Conservation (phyloP, 2,329 filamentous ascomycete species). For the Cladosporium velox region DNA sequence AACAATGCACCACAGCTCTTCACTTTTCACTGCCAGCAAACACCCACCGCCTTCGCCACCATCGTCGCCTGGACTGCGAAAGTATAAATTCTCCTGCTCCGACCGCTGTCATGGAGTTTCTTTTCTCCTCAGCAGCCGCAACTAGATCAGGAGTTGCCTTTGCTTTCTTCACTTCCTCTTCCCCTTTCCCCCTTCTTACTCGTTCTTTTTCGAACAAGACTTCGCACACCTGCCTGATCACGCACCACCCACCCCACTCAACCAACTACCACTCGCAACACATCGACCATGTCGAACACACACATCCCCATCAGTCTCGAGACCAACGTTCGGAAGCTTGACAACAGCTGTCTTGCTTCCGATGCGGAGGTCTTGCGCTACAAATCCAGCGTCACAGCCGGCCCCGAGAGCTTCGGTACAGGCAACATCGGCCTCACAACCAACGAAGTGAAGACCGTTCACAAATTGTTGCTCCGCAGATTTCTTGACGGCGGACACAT, state of each 20-base stretch:
- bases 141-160: conserved; percentile 15
- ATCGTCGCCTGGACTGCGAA: too few relatives aligned
- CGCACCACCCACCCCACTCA: neutral
- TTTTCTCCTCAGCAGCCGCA: conserved; percentile 8
- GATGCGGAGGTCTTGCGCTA: too few relatives aligned
- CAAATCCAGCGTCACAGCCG: too few relatives aligned
- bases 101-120: neutral
- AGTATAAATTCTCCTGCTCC: neutral
- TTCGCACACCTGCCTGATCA: neutral
- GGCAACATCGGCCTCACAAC: too few relatives aligned
- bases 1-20: neutral
- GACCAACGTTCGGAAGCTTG: neutral
- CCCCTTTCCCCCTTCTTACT: neutral
- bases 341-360: too few relatives aligned
- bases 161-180: conserved; percentile 3
- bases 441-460: too few relatives aligned
- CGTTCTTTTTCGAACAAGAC: neutral
- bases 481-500: too few relatives aligned
- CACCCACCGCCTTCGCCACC: neutral
- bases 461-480: too few relatives aligned
- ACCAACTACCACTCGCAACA: neutral
- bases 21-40: neutral
- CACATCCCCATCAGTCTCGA: neutral
- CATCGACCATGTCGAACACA: neutral
- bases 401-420: too few relatives aligned